Percentiles rank a stretch among this genome's conserved stretches.
Evolutionary conservation across 1,139 yeast genomes (phyloP).

Genomic region (Candida glucosophila): DNA sequence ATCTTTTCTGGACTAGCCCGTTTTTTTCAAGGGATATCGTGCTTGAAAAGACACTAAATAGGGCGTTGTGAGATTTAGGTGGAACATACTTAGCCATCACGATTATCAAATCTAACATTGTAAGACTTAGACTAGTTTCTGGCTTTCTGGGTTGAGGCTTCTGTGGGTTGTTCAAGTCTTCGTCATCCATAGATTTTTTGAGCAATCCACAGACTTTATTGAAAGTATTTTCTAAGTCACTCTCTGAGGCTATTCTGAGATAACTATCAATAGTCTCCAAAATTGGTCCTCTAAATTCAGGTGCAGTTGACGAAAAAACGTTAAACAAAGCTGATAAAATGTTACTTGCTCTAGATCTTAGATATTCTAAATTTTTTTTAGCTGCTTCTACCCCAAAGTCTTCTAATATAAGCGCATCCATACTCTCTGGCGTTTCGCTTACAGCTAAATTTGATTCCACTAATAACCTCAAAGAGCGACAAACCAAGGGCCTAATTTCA

Average conservation of each 20-base stretch:
- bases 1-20: conserved; percentile 77
- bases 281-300: conserved; percentile 77
- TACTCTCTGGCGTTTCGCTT: conserved; percentile 48
- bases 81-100: conserved; percentile 84
- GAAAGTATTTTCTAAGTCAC: conserved; percentile 68
- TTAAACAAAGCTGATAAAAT: conserved; percentile 82
- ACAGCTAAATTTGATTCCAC: conserved; percentile 72
- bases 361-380: conserved; percentile 46
- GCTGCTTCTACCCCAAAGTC: conserved; percentile 54
- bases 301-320: conserved; percentile 77
- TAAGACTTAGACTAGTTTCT: conserved; percentile 67
- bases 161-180: conserved; percentile 17
- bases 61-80: conserved; percentile 55
- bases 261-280: conserved; percentile 80
- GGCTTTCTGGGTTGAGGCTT: conserved; percentile 19
- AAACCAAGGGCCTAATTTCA: conserved; percentile 66
- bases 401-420: conserved; percentile 51
- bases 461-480: conserved; percentile 69
- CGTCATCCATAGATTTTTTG: conserved; percentile 68
- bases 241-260: conserved; percentile 58
- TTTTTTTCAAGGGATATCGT: conserved; percentile 50
- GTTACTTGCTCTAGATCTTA: conserved; percentile 62
- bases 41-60: conserved; percentile 67
- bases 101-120: conserved; percentile 87
- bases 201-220: conserved; percentile 77